Evolutionary conservation across 23 red algal genomes (phyloP).

Genomic region (Porphyridium purpureum): DNA sequence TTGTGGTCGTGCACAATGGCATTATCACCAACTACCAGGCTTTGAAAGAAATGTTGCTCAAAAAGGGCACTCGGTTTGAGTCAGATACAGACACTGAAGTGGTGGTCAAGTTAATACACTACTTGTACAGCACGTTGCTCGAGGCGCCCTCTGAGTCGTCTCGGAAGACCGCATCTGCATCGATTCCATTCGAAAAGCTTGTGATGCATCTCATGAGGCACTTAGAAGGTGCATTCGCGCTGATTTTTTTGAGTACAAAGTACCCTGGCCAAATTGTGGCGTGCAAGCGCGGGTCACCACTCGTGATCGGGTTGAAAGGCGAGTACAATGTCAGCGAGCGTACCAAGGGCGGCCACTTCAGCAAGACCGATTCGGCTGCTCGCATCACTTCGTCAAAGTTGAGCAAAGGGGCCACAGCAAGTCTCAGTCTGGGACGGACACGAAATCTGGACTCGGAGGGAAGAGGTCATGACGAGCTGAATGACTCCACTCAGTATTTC

Average conservation of each 20-base stretch:
- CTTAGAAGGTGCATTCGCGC: slow-evolving; percentile 88
- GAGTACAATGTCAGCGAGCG: not conserved
- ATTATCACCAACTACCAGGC: slow-evolving; percentile 92
- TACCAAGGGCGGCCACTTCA: not conserved
- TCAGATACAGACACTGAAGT: slow-evolving; percentile 95
- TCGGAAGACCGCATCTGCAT: too few relatives aligned
- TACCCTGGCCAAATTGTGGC: slow-evolving; percentile 81
- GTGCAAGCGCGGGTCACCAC: slow-evolving; percentile 84
- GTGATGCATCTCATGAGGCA: slow-evolving; percentile 89
- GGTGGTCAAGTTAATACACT: slow-evolving; percentile 66
- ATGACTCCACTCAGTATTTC: too few relatives aligned
- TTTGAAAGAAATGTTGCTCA: slow-evolving; percentile 48
- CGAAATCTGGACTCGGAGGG: too few relatives aligned
- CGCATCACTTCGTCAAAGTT: not conserved
- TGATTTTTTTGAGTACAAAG: slow-evolving; percentile 43
- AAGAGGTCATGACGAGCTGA: too few relatives aligned
- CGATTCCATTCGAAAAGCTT: slow-evolving; percentile 62
- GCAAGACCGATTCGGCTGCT: not conserved
- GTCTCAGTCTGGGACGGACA: too few relatives aligned
- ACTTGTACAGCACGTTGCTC: slow-evolving; percentile 58
- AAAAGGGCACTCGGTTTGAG: slow-evolving; percentile 37
- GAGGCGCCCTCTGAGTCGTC: slow-evolving; percentile 29
- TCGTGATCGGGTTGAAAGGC: slow-evolving; percentile 75
- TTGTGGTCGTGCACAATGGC: slow-evolving; percentile 97
- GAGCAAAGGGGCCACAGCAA: too few relatives aligned